Conservation (phyloP, 305 asterid species). For the Fraxinus greggii region DNA sequence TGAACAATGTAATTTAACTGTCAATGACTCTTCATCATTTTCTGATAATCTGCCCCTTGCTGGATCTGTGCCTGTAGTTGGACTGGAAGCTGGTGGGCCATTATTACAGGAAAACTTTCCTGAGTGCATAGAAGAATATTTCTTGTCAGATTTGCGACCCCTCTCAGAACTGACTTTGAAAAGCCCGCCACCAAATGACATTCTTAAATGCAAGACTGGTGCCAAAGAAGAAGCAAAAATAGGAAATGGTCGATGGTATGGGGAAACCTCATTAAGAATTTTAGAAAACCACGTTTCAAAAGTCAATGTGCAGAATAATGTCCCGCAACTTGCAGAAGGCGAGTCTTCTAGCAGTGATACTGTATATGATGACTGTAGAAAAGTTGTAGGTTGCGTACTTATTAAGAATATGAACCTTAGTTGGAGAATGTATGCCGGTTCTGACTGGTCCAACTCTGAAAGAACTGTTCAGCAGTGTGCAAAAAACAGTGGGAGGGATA, state of each 20-base stretch:
- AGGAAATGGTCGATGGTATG: slow-evolving; percentile 79
- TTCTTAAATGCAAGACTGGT: slow-evolving; percentile 33
- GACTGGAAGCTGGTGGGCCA: slow-evolving; percentile 37
- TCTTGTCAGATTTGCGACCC: slow-evolving; percentile 70
- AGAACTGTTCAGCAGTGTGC: slow-evolving; percentile 41
- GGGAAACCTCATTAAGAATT: slow-evolving; percentile 50
- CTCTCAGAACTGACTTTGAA: slow-evolving; percentile 52
- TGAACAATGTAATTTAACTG: slow-evolving; percentile 25
- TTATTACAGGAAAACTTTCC: slow-evolving; percentile 47
- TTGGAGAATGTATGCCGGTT: slow-evolving; percentile 91
- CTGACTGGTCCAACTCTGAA: slow-evolving; percentile 69
- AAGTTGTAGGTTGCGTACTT: slow-evolving; percentile 61
- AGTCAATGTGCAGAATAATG: slow-evolving; percentile 38
- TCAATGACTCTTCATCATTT: slow-evolving; percentile 23
- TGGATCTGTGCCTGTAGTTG: slow-evolving; percentile 30
- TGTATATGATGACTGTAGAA: slow-evolving; percentile 42
- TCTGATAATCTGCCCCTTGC: slow-evolving; percentile 25
- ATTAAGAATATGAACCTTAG: slow-evolving; percentile 72
- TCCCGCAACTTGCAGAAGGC: slow-evolving; percentile 29
- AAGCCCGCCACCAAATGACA: slow-evolving; percentile 41
- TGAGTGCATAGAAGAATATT: slow-evolving; percentile 83
- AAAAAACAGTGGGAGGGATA: slow-evolving; percentile 54
- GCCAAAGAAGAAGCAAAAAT: slow-evolving; percentile 38
- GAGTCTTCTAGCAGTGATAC: slow-evolving; percentile 53
- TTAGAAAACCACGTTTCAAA: slow-evolving; percentile 77